A percentile compares a stretch with the other conserved stretches of the same genome.
phyloP scores from a whole-genome alignment of 1,139 yeast genomes.

The Debaryomyces robertsiae region DNA sequence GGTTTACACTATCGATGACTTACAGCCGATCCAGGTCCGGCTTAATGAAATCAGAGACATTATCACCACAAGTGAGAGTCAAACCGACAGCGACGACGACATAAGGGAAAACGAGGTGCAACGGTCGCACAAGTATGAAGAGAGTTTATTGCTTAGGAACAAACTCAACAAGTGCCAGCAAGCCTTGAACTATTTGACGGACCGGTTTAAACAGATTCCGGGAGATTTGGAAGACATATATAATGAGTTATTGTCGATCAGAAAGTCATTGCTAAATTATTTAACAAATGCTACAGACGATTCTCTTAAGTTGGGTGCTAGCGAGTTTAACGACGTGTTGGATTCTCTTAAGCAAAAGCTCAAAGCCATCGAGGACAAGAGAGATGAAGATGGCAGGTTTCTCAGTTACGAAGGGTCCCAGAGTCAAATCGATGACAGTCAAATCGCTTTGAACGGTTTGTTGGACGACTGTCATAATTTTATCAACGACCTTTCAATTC shows the following conservation, averaged over 20 bases:
- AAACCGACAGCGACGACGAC: slow-evolving; percentile 29
- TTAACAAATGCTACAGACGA: slow-evolving; percentile 27
- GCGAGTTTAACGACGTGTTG: slow-evolving; percentile 14
- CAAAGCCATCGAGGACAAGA: slow-evolving; percentile 31
- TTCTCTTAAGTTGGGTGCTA: slow-evolving; percentile 9
- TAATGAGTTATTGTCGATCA: slow-evolving; percentile 45
- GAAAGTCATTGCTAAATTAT: slow-evolving; percentile 38
- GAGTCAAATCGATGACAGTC: slow-evolving; percentile 35
- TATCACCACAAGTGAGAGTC: slow-evolving; percentile 48
- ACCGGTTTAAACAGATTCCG: slow-evolving; percentile 58
- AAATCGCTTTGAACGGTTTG: slow-evolving; percentile 68
- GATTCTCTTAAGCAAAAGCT: slow-evolving; percentile 27
- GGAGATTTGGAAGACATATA: slow-evolving; percentile 52
- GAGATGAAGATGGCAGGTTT: slow-evolving; percentile 42
- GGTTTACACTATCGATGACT: slow-evolving; percentile 81
- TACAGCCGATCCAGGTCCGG: slow-evolving; percentile 72
- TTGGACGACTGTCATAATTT: slow-evolving; percentile 82
- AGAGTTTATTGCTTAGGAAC: slow-evolving; percentile 55
- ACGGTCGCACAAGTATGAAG: slow-evolving; percentile 49
- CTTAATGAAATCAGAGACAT: slow-evolving; percentile 67
- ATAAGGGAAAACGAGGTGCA: slow-evolving; percentile 21
- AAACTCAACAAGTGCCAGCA: slow-evolving; percentile 61
- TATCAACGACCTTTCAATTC: slow-evolving; percentile 66
- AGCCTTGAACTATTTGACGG: slow-evolving; percentile 54
- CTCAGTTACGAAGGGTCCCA: slow-evolving; percentile 25